Evolutionary conservation across 129 eudicot genomes (phyloP).

Genomic region (Sambucus nigra): DNA sequence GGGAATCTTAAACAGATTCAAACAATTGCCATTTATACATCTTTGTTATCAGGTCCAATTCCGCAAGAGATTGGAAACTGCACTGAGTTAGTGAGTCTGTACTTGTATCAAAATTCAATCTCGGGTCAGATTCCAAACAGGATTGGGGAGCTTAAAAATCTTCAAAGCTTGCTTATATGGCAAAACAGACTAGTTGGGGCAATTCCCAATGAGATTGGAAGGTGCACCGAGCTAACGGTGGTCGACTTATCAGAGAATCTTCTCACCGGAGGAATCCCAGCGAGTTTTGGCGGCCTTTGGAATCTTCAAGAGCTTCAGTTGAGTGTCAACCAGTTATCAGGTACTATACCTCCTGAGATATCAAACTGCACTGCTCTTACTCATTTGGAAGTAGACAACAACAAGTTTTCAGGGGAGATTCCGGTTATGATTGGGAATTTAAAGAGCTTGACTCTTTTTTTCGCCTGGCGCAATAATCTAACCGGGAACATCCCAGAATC

Average conservation of each 20-base stretch:
- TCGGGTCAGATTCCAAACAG: constrained; percentile 54
- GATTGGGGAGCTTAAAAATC: constrained; percentile 58
- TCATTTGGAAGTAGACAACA: constrained; percentile 85
- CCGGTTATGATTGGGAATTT: constrained; percentile 53
- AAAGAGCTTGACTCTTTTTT: constrained; percentile 72
- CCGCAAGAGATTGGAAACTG: constrained; percentile 85
- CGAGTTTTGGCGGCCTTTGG: constrained; percentile 52
- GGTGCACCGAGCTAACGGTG: constrained; percentile 47
- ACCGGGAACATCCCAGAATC: constrained; percentile 72
- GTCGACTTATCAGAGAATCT: constrained; percentile 69
- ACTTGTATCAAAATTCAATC: constrained; percentile 71
- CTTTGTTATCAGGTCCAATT: constrained; percentile 49
- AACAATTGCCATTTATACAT: constrained; percentile 69
- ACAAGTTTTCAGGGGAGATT: constrained; percentile 59
- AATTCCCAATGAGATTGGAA: constrained; percentile 62
- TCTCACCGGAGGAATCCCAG: constrained; percentile 61
- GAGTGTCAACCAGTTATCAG: constrained; percentile 71
- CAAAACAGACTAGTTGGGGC: constrained; percentile 68
- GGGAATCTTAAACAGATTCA: constrained; percentile 61
- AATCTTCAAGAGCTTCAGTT: constrained; percentile 67
- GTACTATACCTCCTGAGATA: constrained; percentile 59
- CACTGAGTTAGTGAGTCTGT: constrained; percentile 49
- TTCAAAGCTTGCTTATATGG: constrained; percentile 68
- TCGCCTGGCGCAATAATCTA: constrained; percentile 85
- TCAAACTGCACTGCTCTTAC: constrained; percentile 50